Percentiles rank a stretch among this genome's conserved stretches.
Conservation (phyloP, 1,139 yeast species). For the Debaryomycetaceae sp. region DNA sequence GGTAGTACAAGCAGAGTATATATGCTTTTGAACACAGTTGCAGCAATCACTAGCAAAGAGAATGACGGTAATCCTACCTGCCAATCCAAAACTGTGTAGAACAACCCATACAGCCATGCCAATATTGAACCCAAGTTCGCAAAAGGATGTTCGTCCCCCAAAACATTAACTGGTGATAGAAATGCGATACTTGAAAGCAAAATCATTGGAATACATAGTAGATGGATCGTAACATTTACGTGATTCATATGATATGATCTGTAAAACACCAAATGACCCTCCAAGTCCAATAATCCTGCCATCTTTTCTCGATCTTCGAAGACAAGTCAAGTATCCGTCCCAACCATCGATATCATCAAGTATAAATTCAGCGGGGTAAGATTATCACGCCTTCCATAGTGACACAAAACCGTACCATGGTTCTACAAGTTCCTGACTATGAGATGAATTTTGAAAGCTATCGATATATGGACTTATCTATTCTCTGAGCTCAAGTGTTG, state of each 20-base stretch:
- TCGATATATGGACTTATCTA: slow-evolving; percentile 8
- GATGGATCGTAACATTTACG: slow-evolving; percentile 72
- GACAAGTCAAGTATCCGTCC: too few species aligned
- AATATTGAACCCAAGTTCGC: slow-evolving; percentile 36
- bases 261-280: slow-evolving; percentile 73
- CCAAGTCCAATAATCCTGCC: slow-evolving; percentile 45
- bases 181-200: slow-evolving; percentile 52
- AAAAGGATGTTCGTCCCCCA: slow-evolving; percentile 24
- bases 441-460: neutral
- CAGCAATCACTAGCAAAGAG: slow-evolving; percentile 34
- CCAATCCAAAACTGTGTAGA: slow-evolving; percentile 43
- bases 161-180: slow-evolving; percentile 19
- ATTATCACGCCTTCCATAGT: too few species aligned
- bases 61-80: slow-evolving; percentile 32
- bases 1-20: slow-evolving; percentile 15
- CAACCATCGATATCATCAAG: too few species aligned
- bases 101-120: slow-evolving; percentile 35
- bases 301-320: slow-evolving; percentile 6
- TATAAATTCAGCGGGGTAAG: too few species aligned
- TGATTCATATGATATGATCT: slow-evolving; percentile 75
- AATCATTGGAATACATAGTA: slow-evolving; percentile 77
- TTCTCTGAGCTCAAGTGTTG: slow-evolving; percentile 49
- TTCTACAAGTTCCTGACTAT: neutral
- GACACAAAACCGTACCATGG: too few species aligned
- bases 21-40: slow-evolving; percentile 33